Base-by-base conservation (phyloP, 352 stramenopile species). In the Pythium dissotocum region DNA sequence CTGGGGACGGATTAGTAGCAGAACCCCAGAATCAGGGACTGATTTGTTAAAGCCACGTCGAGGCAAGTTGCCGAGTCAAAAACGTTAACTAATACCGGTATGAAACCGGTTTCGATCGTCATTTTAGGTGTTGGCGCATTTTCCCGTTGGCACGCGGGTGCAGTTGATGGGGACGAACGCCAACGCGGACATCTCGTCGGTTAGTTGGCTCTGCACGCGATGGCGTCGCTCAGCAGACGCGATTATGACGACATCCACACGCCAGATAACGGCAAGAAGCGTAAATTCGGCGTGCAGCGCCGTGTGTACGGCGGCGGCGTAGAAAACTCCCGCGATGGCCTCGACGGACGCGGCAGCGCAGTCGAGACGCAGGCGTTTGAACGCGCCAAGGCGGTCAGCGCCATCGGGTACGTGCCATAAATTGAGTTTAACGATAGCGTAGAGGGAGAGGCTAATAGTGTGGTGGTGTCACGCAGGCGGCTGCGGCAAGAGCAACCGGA, bases 181-280 rank as follows among this genome's bases (percentile, higher is more conserved):
- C n/a, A 10, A 60, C 24, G 44, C 21, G 46, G 44, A 18, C 26
- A 51, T 32, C 5, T 38, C 21, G 61, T 18, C 7, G 24, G 10
- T 32, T 53, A 24, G 44, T 32, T 7, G 32, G 10, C 32, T 48
- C 30, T 32, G 26, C 16, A 32, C 5, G 44, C 30, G 13, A 66
- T 71, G 64, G 16, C 52, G 57, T 70, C 63, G 61, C 63, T 60
- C 44, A 18, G 60, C 33, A 59, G 36, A 57, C 35, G 51, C 53
- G 35, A 67, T 18, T 68, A 65, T 55, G 63, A 71, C 55, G 38
- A 48, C 21, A 65, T 73, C 33, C 60, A 44, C 18, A 73, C 67
- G 67, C 67, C 67, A 49, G 56, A 65, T 28, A 62, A 42, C 61
- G 54, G 46, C 55, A 52, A 21, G 42, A 61, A 42, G 40, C 51